Evolutionary conservation across 208 protist genomes (phyloP).

Genomic region (Leishmania tropica): DNA sequence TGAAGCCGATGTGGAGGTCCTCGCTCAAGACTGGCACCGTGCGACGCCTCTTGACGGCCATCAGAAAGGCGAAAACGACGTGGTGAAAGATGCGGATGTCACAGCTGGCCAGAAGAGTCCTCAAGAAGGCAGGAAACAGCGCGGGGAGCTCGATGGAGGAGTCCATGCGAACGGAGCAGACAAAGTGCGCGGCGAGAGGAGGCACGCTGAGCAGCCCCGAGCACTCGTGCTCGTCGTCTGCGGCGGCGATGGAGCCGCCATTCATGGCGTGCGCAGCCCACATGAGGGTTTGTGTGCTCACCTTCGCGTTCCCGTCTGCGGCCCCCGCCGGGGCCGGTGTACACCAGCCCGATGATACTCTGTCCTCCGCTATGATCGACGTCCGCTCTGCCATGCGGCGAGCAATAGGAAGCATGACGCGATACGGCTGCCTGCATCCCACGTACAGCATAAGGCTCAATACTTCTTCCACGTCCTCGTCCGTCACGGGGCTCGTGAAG

Average conservation of each 20-base stretch:
- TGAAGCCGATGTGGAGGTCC: slow-evolving; percentile 25
- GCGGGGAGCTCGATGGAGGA: slow-evolving; percentile 26
- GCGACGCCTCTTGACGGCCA: slow-evolving; percentile 23
- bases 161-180: slow-evolving; percentile 55
- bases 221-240: neutral
- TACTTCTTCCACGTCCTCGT: slow-evolving; percentile 38
- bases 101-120: slow-evolving; percentile 40
- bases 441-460: slow-evolving; percentile 27
- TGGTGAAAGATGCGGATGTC: slow-evolving; percentile 46
- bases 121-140: slow-evolving; percentile 37
- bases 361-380: neutral
- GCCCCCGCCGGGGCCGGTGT: neutral
- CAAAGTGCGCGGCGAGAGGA: slow-evolving; percentile 60
- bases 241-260: neutral
- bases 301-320: neutral
- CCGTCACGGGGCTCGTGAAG: slow-evolving; percentile 15
- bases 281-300: neutral
- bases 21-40: slow-evolving; percentile 3
- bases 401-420: neutral
- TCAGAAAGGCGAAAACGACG: slow-evolving; percentile 48
- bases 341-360: neutral
- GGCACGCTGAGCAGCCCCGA: neutral
- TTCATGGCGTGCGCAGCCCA: slow-evolving; percentile 6
- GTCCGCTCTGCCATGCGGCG: slow-evolving; percentile 6
- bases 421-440: slow-evolving; percentile 26